These are phyloP conservation scores for Pythium aquatile DNA, from an alignment of 352 stramenopile species.

Conservation along the genomic window DNA sequence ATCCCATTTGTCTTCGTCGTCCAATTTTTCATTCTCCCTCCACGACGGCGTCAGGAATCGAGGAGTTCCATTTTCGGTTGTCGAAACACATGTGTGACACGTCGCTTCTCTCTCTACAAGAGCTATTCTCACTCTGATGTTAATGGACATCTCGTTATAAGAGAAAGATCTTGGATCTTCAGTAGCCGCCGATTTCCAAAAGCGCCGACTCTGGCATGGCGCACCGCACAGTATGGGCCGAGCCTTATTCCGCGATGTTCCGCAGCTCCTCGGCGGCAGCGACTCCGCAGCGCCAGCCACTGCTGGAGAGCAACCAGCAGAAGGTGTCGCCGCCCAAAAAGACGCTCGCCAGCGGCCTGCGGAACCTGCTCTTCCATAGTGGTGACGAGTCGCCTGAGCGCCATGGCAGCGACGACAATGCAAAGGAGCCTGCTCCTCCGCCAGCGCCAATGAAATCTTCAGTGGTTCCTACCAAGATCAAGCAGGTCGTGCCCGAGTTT, in stretches of 20 bases:
- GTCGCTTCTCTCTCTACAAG: conserved; percentile 2
- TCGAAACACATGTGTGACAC: background rate
- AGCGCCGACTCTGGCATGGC: background rate
- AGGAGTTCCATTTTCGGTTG: background rate
- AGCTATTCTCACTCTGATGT: background rate
- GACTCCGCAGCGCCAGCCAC: conserved; percentile 10
- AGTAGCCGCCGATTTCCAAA: background rate
- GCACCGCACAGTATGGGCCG: background rate
- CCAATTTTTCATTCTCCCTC: background rate
- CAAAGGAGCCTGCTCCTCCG: background rate
- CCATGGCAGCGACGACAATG: background rate
- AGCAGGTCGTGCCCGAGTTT: conserved; percentile 1
- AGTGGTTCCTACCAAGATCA: background rate
- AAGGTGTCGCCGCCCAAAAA: conserved; percentile 1
- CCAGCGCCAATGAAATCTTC: background rate
- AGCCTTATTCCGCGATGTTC: conserved; percentile 11
- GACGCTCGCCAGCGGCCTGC: background rate
- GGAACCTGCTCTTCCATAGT: conserved; percentile 13
- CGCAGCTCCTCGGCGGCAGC: conserved; percentile 2
- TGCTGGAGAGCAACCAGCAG: conserved; percentile 10
- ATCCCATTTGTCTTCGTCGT: background rate
- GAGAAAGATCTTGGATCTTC: background rate
- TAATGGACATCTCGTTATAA: background rate
- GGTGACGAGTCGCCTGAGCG: conserved; percentile 2
- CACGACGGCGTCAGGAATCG: background rate